phyloP scores from a whole-genome alignment of 208 protist species.

The Leishmania mexicana region DNA sequence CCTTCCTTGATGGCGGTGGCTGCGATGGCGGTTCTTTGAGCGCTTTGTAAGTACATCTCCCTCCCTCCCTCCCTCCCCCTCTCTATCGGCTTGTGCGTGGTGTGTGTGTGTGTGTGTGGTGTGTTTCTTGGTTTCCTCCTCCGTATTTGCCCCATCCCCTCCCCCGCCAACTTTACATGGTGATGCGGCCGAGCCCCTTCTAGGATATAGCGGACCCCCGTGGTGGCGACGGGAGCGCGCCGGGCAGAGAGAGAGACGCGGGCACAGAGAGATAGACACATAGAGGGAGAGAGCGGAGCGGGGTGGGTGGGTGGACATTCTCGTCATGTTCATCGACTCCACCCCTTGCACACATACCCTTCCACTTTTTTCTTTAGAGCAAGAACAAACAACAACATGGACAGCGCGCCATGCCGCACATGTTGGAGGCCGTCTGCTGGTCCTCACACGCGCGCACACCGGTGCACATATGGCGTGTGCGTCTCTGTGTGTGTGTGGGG shows the following conservation, averaged over 20 bases:
- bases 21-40: background rate
- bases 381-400: background rate
- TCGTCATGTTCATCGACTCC: background rate
- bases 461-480: background rate
- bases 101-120: no score
- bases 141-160: slow-evolving; percentile 1
- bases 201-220: background rate
- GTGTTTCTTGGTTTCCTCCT: background rate
- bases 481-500: background rate
- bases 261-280: background rate
- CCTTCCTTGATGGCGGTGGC: slow-evolving; percentile 9
- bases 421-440: background rate
- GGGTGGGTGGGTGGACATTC: background rate
- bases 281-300: background rate
- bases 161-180: background rate
- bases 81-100: background rate
- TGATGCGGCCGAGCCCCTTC: background rate
- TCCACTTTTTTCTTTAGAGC: background rate
- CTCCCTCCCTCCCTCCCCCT: background rate
- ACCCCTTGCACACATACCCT: background rate
- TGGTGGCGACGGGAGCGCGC: background rate
- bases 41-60: background rate
- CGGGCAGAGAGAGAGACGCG: no score
- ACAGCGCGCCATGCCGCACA: background rate
- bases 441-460: background rate